phyloP scores from a whole-genome alignment of 192 early-diverging fungal species.

The Piromyces sp. region DNA sequence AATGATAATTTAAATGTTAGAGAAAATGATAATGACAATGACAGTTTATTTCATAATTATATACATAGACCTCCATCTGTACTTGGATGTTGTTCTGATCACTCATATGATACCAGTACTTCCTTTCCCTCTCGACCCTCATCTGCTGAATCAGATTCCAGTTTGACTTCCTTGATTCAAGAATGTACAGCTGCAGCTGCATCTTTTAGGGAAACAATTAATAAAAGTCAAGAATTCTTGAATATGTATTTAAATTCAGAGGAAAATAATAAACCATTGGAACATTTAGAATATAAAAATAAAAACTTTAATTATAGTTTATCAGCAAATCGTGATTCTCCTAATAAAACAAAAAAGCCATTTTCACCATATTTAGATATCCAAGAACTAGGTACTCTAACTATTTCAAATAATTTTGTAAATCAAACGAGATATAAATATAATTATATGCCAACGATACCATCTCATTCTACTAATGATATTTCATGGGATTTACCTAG shows the following conservation, averaged over 20 bases:
- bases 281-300: neutral
- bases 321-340: neutral
- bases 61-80: neutral
- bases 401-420: neutral
- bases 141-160: neutral
- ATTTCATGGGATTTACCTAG: neutral
- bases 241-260: neutral
- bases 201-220: neutral
- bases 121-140: neutral
- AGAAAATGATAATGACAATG: too few relatives aligned
- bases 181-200: neutral
- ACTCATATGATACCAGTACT: neutral
- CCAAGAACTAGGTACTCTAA: neutral
- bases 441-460: neutral
- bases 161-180: neutral
- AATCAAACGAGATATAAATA: neutral
- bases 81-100: neutral
- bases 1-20: neutral
- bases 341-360: neutral
- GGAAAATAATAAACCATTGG: neutral
- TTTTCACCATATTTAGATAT: neutral
- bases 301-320: neutral
- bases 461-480: neutral
- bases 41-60: neutral
- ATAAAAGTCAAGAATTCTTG: neutral